Conservation (phyloP, 192 early-diverging fungal genomes). For the Entomortierella chlamydospora region DNA sequence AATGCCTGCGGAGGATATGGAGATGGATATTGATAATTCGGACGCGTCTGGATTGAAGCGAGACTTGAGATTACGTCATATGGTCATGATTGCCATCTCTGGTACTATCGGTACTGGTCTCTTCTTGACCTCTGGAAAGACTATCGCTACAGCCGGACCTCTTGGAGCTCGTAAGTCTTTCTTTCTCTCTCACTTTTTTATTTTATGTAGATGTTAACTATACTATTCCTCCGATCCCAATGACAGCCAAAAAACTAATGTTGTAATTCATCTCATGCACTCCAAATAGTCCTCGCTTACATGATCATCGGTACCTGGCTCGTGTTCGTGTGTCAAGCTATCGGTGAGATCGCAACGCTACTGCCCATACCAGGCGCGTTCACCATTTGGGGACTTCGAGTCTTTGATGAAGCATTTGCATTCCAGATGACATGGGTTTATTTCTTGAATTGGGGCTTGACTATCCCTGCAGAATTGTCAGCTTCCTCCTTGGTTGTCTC, state of each 20-base stretch:
- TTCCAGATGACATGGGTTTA: slow-evolving; percentile 45
- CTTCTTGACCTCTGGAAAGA: slow-evolving; percentile 44
- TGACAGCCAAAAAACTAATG: no score
- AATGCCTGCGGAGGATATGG: slow-evolving; percentile 29
- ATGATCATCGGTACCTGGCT: slow-evolving; percentile 31
- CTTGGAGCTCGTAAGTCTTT: slow-evolving; percentile 53
- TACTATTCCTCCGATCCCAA: not conserved
- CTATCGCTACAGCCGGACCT: slow-evolving; percentile 36
- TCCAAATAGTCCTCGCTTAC: slow-evolving; percentile 23
- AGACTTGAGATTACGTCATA: slow-evolving; percentile 63
- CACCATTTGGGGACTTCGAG: slow-evolving; percentile 31
- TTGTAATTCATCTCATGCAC: not conserved
- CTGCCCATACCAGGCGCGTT: slow-evolving; percentile 33
- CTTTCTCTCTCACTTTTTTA: not conserved
- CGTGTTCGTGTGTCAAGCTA: slow-evolving; percentile 39
- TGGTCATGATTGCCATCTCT: slow-evolving; percentile 65
- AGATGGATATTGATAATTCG: slow-evolving; percentile 15
- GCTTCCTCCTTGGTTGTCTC: slow-evolving; percentile 29
- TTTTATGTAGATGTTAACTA: not conserved
- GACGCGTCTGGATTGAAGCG: slow-evolving; percentile 18
- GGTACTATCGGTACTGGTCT: slow-evolving; percentile 38
- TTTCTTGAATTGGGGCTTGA: slow-evolving; percentile 38
- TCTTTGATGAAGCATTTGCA: slow-evolving; percentile 40
- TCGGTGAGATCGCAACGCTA: slow-evolving; percentile 35
- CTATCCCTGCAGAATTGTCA: slow-evolving; percentile 34